Conservation (phyloP, 345 rosid species). For the Linum lewisii region DNA sequence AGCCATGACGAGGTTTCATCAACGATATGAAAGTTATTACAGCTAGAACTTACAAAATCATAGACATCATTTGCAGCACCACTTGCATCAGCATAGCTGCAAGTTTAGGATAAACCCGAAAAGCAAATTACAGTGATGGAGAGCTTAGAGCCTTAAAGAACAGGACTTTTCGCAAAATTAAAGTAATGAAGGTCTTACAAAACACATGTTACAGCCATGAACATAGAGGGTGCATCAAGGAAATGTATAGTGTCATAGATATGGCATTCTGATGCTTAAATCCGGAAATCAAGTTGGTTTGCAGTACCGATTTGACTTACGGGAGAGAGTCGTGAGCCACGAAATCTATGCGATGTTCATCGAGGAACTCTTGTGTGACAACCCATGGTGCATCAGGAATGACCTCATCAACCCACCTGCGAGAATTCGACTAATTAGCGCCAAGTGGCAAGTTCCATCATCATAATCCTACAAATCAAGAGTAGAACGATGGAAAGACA, state of each 20-base stretch:
- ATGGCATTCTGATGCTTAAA: neutral
- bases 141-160: neutral
- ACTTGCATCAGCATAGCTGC: slow-evolving; percentile 65
- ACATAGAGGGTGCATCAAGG: no score
- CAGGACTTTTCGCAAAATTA: no score
- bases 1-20: no score
- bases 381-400: slow-evolving; percentile 80
- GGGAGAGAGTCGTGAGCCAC: slow-evolving; percentile 69
- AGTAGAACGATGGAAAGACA: neutral
- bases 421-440: neutral
- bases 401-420: slow-evolving; percentile 73
- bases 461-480: neutral
- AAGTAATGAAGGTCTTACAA: no score
- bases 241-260: no score
- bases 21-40: neutral
- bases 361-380: slow-evolving; percentile 46
- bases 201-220: no score
- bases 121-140: slow-evolving; percentile 8
- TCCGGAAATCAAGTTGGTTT: neutral
- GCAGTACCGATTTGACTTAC: slow-evolving; percentile 32
- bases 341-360: slow-evolving; percentile 51
- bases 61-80: slow-evolving; percentile 69
- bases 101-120: slow-evolving; percentile 8
- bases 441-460: neutral
- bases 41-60: slow-evolving; percentile 58